phyloP scores from a whole-genome alignment of 208 protist genomes.

The Trichomonas tenax region DNA sequence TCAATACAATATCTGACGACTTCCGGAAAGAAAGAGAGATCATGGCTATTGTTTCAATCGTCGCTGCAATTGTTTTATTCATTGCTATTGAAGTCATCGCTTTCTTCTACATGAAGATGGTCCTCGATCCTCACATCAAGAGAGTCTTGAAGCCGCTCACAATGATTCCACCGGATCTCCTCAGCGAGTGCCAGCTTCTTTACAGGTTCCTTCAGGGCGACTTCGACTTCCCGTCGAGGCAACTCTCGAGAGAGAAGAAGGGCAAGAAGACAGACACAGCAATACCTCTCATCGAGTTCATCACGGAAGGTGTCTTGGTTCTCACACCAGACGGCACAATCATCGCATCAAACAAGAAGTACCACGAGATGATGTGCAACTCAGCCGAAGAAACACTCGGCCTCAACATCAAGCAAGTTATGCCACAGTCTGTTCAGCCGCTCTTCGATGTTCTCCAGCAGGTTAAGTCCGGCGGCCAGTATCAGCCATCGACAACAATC shows the following conservation, averaged over 20 bases:
- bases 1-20: neutral
- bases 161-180: neutral
- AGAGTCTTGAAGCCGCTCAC: neutral
- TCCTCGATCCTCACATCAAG: neutral
- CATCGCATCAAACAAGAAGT: constrained; percentile 2
- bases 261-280: neutral
- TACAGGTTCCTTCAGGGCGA: neutral
- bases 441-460: neutral
- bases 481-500: neutral
- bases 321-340: neutral
- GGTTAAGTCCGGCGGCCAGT: neutral
- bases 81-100: neutral
- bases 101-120: neutral
- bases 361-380: neutral
- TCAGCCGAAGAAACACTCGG: neutral
- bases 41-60: neutral
- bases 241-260: neutral
- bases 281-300: neutral
- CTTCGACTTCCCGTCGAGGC: neutral
- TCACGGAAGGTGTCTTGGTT: neutral
- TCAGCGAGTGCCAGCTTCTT: neutral
- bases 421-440: neutral
- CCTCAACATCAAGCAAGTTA: neutral
- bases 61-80: neutral
- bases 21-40: neutral